Evolutionary conservation across 2,329 filamentous ascomycete species (phyloP), one percentile per base, ranked within the genome.

Genomic region (Diaporthe citri): DNA sequence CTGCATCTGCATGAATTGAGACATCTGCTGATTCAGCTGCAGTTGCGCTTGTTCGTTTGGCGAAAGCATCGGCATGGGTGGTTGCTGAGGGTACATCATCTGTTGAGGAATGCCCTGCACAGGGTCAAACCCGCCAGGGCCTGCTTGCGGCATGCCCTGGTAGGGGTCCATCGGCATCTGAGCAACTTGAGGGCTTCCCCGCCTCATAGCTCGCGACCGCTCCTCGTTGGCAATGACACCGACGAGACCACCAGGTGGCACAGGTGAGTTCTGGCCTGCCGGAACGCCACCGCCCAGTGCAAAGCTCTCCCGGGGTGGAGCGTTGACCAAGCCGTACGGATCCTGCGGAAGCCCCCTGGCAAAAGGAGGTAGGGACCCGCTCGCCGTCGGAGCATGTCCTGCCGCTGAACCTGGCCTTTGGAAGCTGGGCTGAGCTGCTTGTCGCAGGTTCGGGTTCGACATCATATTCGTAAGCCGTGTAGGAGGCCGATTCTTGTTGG

Each of bases 1-100:
- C 82, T 97, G 95, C 93, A 97, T 95, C 81, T 95, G 93, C 93
- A 96, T 95, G 85, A 96, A 95, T 80, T 95, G 93, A 73, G 91
- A 90, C 94, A 96, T 96, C 81, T 96, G 93, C 80, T 95, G 93
- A 9, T 90, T 93, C 88, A 97, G 93, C 78, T 96, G 92, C 56
- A 96, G 88, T 79, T 96, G 94, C 39, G 92, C 92, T 81, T 94
- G 93, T 76, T 95, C 93, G 31, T 90, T 90, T 3, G 91, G 86
- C 22, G 89, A 90, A 59, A 92, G 81, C 82, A 85, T 83, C 25
- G 70, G 70, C 70, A 56, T 56, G 4, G 46, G 20, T 52, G 28
- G 62, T 22, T 64, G 60, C 41, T 69, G 73, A 31, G 84, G 85
- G 75, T 87, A 87, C 86, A 87, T 86, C 86, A 88, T 87, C 76